Base-by-base conservation (phyloP, 2,329 filamentous ascomycete genomes). In the Xylaria sp. region DNA sequence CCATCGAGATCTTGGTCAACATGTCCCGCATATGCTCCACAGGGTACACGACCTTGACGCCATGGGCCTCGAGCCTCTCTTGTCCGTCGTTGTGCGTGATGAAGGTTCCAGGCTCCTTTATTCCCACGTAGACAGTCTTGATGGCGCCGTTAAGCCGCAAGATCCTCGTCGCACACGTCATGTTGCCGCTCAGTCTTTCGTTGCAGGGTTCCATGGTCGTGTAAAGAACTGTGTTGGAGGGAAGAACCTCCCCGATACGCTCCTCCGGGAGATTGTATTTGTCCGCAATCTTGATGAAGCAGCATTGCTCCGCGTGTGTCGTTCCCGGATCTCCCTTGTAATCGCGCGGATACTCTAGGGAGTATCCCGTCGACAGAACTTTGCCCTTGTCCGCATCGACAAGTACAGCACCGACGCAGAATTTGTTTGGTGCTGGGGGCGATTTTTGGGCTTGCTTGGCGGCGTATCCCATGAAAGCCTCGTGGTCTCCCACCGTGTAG, bases 151-250 rank as follows among this genome's bases (percentile, higher is more conserved):
- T 47, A 5, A 61, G 27, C 7, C 44, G 5, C 15, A 81, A 59
- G 20, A 81, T 81, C 25, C 78, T 76, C 2, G 77, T 73, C 31
- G 72, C 74, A 54, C 80, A 82, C 7, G 77, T 78, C 71, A 69
- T 77, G 54, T 80, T 80, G 4, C 79, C 77, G 61, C 79, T 80
- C 0, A 82, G 69, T 61, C 80, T 75, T 66, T 79, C 75, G 59
- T 78, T 82, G 71, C 81, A 83, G 4, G 81, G 79, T 65, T 83
- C 81, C 81, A 83, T 82, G 7, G 81, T 82, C 5, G 81, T 83
- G 64, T 83, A 83, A 0, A 83, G 72, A 1, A 76, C 77, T 0
- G 81, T 80, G 57, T 81, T 79, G 2, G 71, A 22, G 0, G 80
- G 79, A 2, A 83, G 72, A 3, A 81, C 77, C n/a, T 77, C 68